phyloP scores from a whole-genome alignment of 164 flowering plant species.

The Dillenia suffruticosa region DNA sequence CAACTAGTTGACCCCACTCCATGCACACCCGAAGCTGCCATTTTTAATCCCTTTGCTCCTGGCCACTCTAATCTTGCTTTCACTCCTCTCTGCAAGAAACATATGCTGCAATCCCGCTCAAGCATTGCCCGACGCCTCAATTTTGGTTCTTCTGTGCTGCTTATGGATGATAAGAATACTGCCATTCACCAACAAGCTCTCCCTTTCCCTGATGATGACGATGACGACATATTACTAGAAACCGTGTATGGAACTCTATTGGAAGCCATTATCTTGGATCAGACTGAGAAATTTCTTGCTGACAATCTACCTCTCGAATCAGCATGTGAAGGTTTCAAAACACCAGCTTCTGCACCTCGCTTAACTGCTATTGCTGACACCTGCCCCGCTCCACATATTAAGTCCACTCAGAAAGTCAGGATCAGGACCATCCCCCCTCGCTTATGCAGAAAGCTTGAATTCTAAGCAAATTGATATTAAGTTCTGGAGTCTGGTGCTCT shows the following conservation, averaged over 20 bases:
- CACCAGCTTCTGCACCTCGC: constrained; percentile 30
- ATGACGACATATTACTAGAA: constrained; percentile 32
- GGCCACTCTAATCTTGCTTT: constrained; percentile 47
- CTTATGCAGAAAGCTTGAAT: constrained; percentile 63
- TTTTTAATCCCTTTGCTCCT: constrained; percentile 77
- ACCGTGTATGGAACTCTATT: constrained; percentile 36
- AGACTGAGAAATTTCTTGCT: constrained; percentile 26
- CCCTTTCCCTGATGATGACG: neutral
- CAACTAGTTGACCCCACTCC: constrained; percentile 22
- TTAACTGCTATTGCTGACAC: constrained; percentile 46
- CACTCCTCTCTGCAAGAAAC: constrained; percentile 50
- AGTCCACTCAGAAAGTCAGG: constrained; percentile 24
- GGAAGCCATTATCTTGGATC: constrained; percentile 36
- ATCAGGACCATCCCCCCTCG: constrained; percentile 27
- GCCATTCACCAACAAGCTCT: too few species aligned
- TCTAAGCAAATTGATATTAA: constrained; percentile 16
- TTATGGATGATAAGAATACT: neutral
- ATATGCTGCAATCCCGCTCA: constrained; percentile 14
- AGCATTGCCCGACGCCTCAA: constrained; percentile 32
- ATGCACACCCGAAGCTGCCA: constrained; percentile 42
- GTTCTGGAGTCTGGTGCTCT: too few species aligned
- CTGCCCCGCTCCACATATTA: constrained; percentile 69
- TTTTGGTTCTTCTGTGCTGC: constrained; percentile 20
- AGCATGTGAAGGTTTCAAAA: constrained; percentile 23
- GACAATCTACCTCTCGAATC: constrained; percentile 9